phyloP scores from a whole-genome alignment of 306 rosid species.

The Albizia julibrissin region DNA sequence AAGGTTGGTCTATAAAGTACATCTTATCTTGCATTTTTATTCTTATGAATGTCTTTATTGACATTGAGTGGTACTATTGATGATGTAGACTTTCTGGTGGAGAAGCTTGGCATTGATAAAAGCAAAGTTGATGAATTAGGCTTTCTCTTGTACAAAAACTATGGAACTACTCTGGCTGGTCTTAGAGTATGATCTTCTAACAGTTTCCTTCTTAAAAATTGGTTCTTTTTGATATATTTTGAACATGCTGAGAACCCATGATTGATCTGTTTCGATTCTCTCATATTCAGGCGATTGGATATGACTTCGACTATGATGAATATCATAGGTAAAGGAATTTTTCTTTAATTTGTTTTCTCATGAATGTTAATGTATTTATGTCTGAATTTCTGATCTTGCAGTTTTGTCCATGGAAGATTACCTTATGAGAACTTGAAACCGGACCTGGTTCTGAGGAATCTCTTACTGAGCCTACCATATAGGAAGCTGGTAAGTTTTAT shows the following conservation, averaged over 20 bases:
- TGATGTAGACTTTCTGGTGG: constrained; percentile 78
- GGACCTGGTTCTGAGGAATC: constrained; percentile 76
- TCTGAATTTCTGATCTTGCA: constrained; percentile 27
- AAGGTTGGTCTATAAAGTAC: constrained; percentile 47
- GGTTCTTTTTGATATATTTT: neutral
- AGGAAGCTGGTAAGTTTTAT: constrained; percentile 72
- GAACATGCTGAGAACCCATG: neutral
- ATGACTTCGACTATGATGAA: constrained; percentile 96
- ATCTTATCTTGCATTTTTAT: neutral
- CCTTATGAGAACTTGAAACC: constrained; percentile 91
- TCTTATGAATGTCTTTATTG: constrained; percentile 8
- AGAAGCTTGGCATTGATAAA: constrained; percentile 78
- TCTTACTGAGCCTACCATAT: constrained; percentile 72
- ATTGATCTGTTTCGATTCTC: constrained; percentile 24
- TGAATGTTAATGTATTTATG: constrained; percentile 4
- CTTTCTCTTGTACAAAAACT: constrained; percentile 81
- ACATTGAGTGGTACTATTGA: constrained; percentile 9
- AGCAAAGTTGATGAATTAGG: constrained; percentile 69
- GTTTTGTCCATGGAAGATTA: constrained; percentile 94
- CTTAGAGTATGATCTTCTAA: constrained; percentile 65
- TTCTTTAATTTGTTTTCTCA: constrained; percentile 4
- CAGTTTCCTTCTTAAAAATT: neutral
- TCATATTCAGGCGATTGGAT: constrained; percentile 78
- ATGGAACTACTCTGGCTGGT: constrained; percentile 99
- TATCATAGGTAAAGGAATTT: constrained; percentile 67